These are phyloP conservation scores for Aureobasidium mangrovei DNA, from an alignment of 2,329 filamentous ascomycete species.

Conservation along the genomic window DNA sequence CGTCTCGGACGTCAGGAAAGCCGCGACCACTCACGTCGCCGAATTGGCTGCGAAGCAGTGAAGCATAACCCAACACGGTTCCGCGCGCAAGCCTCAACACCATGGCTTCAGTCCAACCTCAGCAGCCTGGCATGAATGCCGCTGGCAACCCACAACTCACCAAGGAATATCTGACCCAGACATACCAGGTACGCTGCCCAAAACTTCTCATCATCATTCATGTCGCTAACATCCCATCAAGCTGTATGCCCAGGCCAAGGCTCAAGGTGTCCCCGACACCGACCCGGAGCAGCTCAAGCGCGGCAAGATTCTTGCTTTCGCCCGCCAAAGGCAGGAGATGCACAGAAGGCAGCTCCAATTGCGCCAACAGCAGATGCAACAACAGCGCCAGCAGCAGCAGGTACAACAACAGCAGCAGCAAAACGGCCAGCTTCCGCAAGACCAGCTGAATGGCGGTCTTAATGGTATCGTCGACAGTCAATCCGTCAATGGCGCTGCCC, in stretches of 20 bases:
- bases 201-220: background rate
- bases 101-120: conserved; percentile 10
- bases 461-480: background rate
- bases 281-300: conserved; percentile 85
- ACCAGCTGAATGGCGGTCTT: background rate
- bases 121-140: conserved; percentile 8
- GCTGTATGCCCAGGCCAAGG: conserved; percentile 87
- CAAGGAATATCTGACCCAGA: conserved; percentile 7
- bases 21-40: conserved; percentile 1
- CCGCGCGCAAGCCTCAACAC: background rate
- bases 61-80: background rate
- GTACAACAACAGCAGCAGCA: conserved; percentile 41
- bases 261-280: conserved; percentile 65
- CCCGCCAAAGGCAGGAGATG: conserved; percentile 45
- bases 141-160: conserved; percentile 4
- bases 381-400: conserved; percentile 32
- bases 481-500: background rate
- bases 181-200: conserved; percentile 1
- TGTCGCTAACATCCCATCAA: conserved; percentile 31
- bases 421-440: conserved; percentile 2
- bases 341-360: conserved; percentile 39
- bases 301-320: conserved; percentile 62
- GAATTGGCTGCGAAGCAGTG: background rate
- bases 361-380: conserved; percentile 20
- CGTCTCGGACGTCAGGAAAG: background rate